Evolutionary conservation across 2,329 filamentous ascomycete species (phyloP).

Genomic region (Chaetomium sp.): DNA sequence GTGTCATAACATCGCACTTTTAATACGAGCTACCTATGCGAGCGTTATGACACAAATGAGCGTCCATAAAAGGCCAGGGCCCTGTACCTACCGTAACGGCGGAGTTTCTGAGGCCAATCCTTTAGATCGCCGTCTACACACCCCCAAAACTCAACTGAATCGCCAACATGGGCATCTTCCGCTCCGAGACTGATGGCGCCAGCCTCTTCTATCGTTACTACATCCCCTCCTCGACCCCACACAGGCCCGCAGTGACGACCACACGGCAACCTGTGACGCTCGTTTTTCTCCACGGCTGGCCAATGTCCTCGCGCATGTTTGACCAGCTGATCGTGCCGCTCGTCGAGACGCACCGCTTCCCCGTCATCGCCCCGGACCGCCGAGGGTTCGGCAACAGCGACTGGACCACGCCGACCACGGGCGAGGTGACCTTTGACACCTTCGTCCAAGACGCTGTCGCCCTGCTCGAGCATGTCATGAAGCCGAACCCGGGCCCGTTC

Average conservation of each 20-base stretch:
- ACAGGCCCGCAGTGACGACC: not conserved
- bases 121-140: not conserved
- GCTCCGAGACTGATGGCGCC: conserved; percentile 22
- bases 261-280: conserved; percentile 22
- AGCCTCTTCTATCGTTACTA: conserved; percentile 32
- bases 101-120: not conserved
- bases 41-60: not conserved
- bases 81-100: too few species aligned
- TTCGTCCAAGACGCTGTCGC: conserved; percentile 26
- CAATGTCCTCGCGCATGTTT: conserved; percentile 34
- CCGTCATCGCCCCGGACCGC: conserved; percentile 30
- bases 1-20: not conserved
- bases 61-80: not conserved
- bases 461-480: conserved; percentile 21
- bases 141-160: not conserved
- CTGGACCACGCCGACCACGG: conserved; percentile 16
- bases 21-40: not conserved
- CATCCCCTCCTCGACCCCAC: conserved; percentile 15
- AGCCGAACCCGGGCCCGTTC: conserved; percentile 13
- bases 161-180: conserved; percentile 28
- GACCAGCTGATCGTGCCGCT: conserved; percentile 32
- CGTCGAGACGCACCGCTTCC: conserved; percentile 27
- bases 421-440: conserved; percentile 28
- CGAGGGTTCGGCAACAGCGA: conserved; percentile 29
- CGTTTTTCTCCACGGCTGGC: conserved; percentile 34